Evolutionary conservation across 129 eudicot genomes (phyloP).

Genomic region (Rutidosis leptorrhynchoides): DNA sequence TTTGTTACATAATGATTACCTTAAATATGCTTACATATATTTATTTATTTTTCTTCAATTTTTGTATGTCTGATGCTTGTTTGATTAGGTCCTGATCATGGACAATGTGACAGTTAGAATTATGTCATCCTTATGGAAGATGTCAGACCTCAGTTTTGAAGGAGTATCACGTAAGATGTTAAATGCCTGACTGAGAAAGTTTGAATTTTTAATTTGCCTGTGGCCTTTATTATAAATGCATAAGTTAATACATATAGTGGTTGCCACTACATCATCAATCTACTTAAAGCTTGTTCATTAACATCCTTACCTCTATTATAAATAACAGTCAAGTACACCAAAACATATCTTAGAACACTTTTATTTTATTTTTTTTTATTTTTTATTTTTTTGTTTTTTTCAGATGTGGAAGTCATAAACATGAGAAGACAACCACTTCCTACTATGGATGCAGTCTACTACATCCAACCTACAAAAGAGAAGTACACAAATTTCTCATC

Average conservation of each 20-base stretch:
- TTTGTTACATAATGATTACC: neutral
- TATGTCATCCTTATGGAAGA: constrained; percentile 87
- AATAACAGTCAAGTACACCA: constrained; percentile 2
- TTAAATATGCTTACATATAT: neutral
- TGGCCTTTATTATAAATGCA: constrained; percentile 4
- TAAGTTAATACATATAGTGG: neutral
- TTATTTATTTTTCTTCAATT: neutral
- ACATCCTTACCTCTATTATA: constrained; percentile 1
- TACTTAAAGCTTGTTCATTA: neutral
- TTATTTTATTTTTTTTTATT: neutral
- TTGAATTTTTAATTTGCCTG: constrained; percentile 22
- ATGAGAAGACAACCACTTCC: constrained; percentile 87
- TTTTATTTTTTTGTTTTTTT: constrained; percentile 21
- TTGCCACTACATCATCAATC: constrained; percentile 9
- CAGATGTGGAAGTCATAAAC: constrained; percentile 97
- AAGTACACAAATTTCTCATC: constrained; percentile 43
- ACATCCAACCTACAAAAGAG: constrained; percentile 87
- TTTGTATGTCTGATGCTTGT: constrained; percentile 20
- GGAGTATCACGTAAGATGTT: constrained; percentile 91
- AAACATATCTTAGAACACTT: neutral
- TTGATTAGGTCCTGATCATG: constrained; percentile 81
- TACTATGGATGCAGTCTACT: no score
- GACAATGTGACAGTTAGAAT: constrained; percentile 78
- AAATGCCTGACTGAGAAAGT: constrained; percentile 36
- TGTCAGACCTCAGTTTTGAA: constrained; percentile 95